phyloP scores from a whole-genome alignment of 495 filamentous ascomycete genomes.

The Elaphomyces granulatus region DNA sequence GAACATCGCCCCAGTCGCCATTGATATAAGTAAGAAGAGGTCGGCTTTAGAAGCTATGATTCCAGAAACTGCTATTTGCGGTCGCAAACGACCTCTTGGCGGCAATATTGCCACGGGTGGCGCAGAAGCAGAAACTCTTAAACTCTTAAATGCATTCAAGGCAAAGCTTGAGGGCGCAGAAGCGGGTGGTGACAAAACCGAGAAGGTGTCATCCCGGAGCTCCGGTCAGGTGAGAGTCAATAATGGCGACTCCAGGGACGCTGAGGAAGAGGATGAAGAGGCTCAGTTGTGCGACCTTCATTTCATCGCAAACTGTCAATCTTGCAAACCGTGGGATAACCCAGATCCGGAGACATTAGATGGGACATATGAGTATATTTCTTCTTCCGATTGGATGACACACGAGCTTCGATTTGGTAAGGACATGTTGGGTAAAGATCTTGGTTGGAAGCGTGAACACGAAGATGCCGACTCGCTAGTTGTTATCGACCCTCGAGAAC shows the following conservation, averaged over 20 bases:
- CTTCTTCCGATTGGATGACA: conserved; percentile 36
- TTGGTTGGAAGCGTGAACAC: conserved; percentile 77
- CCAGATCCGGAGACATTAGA: conserved; percentile 41
- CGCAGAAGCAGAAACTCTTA: conserved; percentile 48
- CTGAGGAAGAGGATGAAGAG: conserved; percentile 48
- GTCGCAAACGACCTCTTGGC: conserved; percentile 56
- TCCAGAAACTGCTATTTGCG: conserved; percentile 62
- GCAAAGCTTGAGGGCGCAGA: conserved; percentile 55
- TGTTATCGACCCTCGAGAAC: conserved; percentile 88
- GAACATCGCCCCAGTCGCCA: conserved; percentile 43
- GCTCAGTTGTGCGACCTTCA: conserved; percentile 70
- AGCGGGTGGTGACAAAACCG: conserved; percentile 15
- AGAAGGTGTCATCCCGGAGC: conserved; percentile 2
- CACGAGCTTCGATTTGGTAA: conserved; percentile 76
- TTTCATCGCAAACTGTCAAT: conserved; percentile 87
- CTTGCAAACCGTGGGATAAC: conserved; percentile 60
- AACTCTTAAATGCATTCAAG: conserved; percentile 61
- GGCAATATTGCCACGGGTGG: conserved; percentile 15
- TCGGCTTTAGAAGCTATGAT: conserved; percentile 67
- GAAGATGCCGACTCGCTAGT: conserved; percentile 80
- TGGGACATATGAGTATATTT: conserved; percentile 2
- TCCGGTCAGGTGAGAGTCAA: neutral
- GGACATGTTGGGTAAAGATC: conserved; percentile 80
- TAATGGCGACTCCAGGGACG: conserved; percentile 17
- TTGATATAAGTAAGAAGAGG: conserved; percentile 44